Evolutionary conservation across 495 filamentous ascomycete genomes (phyloP), one percentile per base, ranked within the genome.

Genomic region (Astrothelium macrocarpum): DNA sequence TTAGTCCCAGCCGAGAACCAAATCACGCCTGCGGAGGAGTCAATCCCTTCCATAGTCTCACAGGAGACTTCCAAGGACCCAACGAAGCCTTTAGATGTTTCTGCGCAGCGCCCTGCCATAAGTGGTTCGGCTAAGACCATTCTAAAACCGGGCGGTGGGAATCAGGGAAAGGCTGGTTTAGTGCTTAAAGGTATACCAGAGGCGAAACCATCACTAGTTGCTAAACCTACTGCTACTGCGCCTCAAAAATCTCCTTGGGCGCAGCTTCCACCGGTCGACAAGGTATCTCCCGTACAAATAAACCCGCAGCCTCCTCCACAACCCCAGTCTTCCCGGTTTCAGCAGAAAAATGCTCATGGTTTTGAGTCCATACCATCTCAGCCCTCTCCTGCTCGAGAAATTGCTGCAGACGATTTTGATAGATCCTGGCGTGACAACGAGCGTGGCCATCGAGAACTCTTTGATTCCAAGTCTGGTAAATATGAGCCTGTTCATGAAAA

Each of bases 361-460:
- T 76, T 73, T 64, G 78, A 78, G 66, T 71, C 65, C 20, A 74
- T 78, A 53, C 78, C 77, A 26, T 76, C 76, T n/a, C 76, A 73
- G 10, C 78, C 76, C 62, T 76, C 68, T 7, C 77, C 78, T 43
- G 80, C 87, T 2, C 89, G 90, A 71, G 91, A 97, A 73, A 94
- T 97, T 68, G 90, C 90, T 10, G 90, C 93, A 4, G 94, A 97
- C 72, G 91, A 95, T 67, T 97, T 97, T 71, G 95, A 89, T 71
- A 84, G 95, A 62, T 82, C 85, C 25, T 95, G 89, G 87, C 82
- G 88, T 68, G 91, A 95, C 46, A 78, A 80, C 18, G 80, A 86
- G 46, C 79, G 83, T 11, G 82, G 78, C 25, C 78, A 77, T 32
- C 84, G 84, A 64, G 91, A 97, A 72, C 81, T 99, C 0, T 99